Percentiles rank a stretch among this genome's conserved stretches.
These are phyloP conservation scores for Stenocarpella maydis DNA, from an alignment of 2,329 filamentous ascomycete genomes.

Conservation along the genomic window DNA sequence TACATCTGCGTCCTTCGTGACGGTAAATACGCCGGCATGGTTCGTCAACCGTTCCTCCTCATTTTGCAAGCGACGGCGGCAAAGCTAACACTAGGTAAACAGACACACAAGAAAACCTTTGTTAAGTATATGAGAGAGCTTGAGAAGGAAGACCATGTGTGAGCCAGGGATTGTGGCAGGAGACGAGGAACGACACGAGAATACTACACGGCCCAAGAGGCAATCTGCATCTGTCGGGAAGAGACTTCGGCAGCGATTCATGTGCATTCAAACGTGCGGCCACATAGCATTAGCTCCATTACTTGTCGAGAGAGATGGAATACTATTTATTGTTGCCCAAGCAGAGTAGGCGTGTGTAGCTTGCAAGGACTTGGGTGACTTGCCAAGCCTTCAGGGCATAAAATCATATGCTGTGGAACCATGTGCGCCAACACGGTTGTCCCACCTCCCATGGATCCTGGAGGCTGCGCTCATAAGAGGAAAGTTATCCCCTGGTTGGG, in stretches of 20 bases:
- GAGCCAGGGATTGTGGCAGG: background rate
- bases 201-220: background rate
- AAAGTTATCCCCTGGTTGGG: no score
- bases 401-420: no score
- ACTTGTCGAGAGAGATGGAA: background rate
- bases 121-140: constrained; percentile 91
- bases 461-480: no score
- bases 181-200: background rate
- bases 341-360: background rate
- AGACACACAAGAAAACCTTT: constrained; percentile 96
- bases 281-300: constrained; percentile 4
- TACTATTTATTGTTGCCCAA: background rate
- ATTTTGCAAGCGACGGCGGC: background rate
- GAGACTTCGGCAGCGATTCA: constrained; percentile 8
- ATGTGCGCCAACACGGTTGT: no score
- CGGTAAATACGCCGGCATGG: constrained; percentile 87
- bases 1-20: constrained; percentile 91
- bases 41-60: constrained; percentile 54
- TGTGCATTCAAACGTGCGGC: background rate
- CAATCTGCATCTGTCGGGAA: constrained; percentile 13
- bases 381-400: background rate
- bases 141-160: constrained; percentile 60
- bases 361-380: background rate
- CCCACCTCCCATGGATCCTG: no score
- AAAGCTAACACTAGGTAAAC: constrained; percentile 33